Percentiles rank a stretch among this genome's conserved stretches.
These are phyloP conservation scores for Phyllosticta ampelicida DNA, from an alignment of 2,329 filamentous ascomycete species.

Conservation along the genomic window DNA sequence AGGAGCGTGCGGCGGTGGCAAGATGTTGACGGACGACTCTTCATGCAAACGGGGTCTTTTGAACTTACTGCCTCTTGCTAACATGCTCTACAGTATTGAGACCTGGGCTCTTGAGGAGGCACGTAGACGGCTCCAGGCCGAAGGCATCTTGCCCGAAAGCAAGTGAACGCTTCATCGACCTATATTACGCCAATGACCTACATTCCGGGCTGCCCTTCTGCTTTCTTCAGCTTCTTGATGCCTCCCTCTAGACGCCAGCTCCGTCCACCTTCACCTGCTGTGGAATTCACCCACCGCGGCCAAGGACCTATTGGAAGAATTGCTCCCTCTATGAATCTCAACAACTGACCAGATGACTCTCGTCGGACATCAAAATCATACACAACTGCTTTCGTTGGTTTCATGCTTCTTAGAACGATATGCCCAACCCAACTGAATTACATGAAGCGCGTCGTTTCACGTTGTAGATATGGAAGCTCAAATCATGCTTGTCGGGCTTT, in stretches of 20 bases:
- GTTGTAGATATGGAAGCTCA: too few species aligned
- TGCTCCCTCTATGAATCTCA: too few species aligned
- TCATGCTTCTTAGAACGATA: too few species aligned
- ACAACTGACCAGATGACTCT: too few species aligned
- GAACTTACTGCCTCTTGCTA: neutral
- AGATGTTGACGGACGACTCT: neutral
- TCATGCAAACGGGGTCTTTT: neutral
- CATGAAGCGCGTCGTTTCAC: too few species aligned
- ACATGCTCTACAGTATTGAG: constrained; percentile 64
- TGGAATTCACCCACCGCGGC: neutral
- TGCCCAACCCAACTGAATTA: too few species aligned
- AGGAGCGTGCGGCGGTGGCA: neutral
- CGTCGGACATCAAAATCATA: too few species aligned
- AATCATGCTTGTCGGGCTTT: too few species aligned
- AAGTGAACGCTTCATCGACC: neutral
- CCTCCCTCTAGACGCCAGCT: too few species aligned
- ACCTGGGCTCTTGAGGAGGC: constrained; percentile 98
- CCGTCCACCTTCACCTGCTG: neutral
- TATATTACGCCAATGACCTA: neutral
- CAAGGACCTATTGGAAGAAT: too few species aligned
- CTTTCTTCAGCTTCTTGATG: neutral
- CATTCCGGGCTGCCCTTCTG: neutral
- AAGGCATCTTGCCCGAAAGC: constrained; percentile 76
- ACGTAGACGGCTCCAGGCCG: constrained; percentile 83
- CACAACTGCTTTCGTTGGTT: too few species aligned